These are phyloP conservation scores for Aquilaria yunnanensis DNA, from an alignment of 345 rosid species.

Conservation along the genomic window DNA sequence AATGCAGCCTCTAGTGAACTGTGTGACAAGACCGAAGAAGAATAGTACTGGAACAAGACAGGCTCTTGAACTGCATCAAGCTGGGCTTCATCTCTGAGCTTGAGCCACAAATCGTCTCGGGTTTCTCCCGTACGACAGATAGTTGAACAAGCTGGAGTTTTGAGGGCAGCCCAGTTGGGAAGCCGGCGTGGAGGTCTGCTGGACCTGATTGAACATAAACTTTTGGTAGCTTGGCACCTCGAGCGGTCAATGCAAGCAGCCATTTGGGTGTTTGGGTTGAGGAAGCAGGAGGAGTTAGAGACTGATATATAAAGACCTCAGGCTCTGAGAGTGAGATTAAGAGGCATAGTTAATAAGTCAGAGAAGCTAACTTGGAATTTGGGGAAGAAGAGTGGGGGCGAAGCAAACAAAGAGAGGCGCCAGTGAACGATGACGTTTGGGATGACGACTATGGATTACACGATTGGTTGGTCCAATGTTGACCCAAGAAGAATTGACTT, in stretches of 20 bases:
- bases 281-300: background rate
- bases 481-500: too few species aligned
- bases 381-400: too few species aligned
- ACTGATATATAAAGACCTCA: too few species aligned
- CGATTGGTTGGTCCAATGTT: too few species aligned
- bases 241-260: constrained; percentile 11
- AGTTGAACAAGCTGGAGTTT: constrained; percentile 8
- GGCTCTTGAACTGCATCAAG: constrained; percentile 15
- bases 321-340: too few species aligned
- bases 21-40: constrained; percentile 9
- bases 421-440: too few species aligned
- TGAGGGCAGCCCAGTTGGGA: background rate
- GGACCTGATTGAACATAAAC: background rate
- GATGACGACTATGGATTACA: too few species aligned
- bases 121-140: background rate
- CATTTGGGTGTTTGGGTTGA: constrained; percentile 1
- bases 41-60: constrained; percentile 12
- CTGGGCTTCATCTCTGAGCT: constrained; percentile 14
- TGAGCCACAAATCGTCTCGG: constrained; percentile 11
- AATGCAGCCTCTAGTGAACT: constrained; percentile 9
- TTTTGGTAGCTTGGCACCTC: background rate
- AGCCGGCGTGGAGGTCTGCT: background rate
- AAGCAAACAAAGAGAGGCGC: too few species aligned
- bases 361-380: too few species aligned
- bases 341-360: too few species aligned